Evolutionary conservation across 768 basidiomycete species (phyloP), one percentile per base, ranked within the genome.

Genomic region (Cyathus striatus): DNA sequence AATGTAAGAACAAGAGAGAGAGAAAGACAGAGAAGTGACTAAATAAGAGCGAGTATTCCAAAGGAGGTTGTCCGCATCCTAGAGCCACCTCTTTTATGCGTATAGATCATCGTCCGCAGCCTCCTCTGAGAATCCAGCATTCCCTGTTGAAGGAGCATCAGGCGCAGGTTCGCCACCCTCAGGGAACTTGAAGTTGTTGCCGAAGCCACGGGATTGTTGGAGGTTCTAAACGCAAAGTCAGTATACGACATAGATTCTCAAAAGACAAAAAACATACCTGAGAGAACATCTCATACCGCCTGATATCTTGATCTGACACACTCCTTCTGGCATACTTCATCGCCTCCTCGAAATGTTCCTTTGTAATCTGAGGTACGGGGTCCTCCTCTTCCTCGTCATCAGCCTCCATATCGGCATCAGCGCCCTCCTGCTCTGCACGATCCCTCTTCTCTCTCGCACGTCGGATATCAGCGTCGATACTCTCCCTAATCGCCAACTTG

Each of bases 121-220:
- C 50, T 96, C 92, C 47, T 94, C 90, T 25, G 81, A 74, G 69
- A 92, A 92, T 18, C 81, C 86, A 25, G 84, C 68, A 47, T 92
- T 91, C 40, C 79, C 78, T 21, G 69, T 51, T 12, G 63, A 46
- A 3, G 74, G 54, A 14, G 67, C 61, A n/a, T 74, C 62, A 6
- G 73, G 65, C 9, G 68, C 66, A 22, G 65, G 55, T 37, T 68
- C 51, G 21, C 64, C 63, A 13, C 79, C 76, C 54, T 94, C 94
- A 23, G 96, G 96, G 92, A 99, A 99, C 75, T 90, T 94, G 83
- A 99, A 99, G 63, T 81, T 86, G 68, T 85, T 86, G 38, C 95
- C 94, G 59, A 96, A 93, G 35, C 85, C 86, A 59, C 91, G 83
- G 47, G 88, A 89, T 64, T 92, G 91, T 66, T 90, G 90, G 47